These are phyloP conservation scores for Jaenimonas drosophilae DNA, from an alignment of 208 protist genomes.

Conservation along the genomic window DNA sequence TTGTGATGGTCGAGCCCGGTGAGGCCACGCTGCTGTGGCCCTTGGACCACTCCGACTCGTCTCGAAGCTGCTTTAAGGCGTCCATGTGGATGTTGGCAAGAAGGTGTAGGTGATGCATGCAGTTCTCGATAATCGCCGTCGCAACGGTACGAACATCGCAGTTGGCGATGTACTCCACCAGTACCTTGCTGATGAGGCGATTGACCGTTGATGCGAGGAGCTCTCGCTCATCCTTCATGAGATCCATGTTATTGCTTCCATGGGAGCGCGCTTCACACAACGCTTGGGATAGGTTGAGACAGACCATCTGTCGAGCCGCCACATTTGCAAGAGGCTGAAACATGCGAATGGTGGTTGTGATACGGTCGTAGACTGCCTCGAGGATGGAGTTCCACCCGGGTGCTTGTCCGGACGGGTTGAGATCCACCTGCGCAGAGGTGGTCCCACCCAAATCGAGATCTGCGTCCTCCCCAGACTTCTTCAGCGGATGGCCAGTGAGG, in stretches of 20 bases:
- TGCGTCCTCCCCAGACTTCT: no score
- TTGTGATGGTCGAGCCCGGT: no score
- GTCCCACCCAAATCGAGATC: no score
- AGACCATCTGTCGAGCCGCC: not conserved
- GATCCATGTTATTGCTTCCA: constrained; percentile 12
- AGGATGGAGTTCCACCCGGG: no score
- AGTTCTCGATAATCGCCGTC: constrained; percentile 35
- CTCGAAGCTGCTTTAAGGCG: constrained; percentile 16
- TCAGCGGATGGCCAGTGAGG: no score
- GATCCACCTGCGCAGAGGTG: no score
- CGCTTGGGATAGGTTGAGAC: not conserved
- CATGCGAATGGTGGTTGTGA: not conserved
- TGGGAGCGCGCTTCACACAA: not conserved
- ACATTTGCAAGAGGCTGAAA: not conserved
- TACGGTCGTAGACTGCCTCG: not conserved
- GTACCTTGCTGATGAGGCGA: constrained; percentile 29
- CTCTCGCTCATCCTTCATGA: constrained; percentile 25
- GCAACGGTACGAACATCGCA: constrained; percentile 28
- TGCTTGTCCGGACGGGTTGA: no score
- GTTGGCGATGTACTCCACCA: constrained; percentile 41
- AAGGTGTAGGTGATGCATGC: constrained; percentile 26
- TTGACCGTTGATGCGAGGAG: constrained; percentile 30
- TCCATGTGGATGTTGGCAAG: constrained; percentile 29
- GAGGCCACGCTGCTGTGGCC: no score
- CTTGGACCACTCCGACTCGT: no score